Conservation (phyloP, 129 eudicot species). For the Kitagawia praeruptora region DNA sequence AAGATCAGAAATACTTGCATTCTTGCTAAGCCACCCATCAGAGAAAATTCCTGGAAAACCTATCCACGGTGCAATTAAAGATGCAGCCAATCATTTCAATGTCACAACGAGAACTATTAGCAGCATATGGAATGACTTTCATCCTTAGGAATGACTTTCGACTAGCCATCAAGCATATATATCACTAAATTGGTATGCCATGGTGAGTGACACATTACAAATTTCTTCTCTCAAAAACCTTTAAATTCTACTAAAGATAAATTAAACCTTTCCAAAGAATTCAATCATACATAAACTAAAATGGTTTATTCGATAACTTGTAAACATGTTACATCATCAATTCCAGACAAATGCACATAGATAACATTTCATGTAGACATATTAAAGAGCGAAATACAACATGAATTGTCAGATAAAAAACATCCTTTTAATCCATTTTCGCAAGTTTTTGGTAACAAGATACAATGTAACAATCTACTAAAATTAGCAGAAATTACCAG, state of each 20-base stretch:
- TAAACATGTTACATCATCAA: background rate
- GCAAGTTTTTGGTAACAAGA: background rate
- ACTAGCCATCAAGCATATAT: background rate
- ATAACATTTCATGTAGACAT: background rate
- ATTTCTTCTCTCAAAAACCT: background rate
- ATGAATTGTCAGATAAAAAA: background rate
- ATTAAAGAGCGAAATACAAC: background rate
- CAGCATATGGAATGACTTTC: too few species aligned
- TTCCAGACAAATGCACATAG: background rate
- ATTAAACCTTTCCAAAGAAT: background rate
- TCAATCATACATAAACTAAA: background rate
- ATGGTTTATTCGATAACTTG: background rate
- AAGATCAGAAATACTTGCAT: too few species aligned
- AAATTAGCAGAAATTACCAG: too few species aligned
- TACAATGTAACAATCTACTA: background rate
- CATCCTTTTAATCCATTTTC: background rate
- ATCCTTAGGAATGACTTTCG: background rate
- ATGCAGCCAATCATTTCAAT: too few species aligned
- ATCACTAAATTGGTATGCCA: background rate
- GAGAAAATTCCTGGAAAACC: too few species aligned
- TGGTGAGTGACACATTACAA: background rate
- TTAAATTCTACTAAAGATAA: background rate
- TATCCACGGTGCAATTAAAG: too few species aligned
- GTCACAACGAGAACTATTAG: too few species aligned
- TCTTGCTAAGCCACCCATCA: too few species aligned